phyloP scores from a whole-genome alignment of 129 eudicot species.

The Tagetes patula region DNA sequence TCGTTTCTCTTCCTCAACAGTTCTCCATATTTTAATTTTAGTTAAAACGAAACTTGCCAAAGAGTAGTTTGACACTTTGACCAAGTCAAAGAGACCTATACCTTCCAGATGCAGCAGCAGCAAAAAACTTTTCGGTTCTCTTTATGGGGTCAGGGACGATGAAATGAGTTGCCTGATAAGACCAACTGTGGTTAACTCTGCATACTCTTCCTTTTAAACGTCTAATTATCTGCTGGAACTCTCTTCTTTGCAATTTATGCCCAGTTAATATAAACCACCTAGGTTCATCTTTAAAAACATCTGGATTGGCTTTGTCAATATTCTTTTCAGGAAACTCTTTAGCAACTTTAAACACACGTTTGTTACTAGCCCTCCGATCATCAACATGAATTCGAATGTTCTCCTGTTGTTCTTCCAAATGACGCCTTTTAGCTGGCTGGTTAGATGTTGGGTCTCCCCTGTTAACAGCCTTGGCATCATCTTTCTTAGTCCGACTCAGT shows the following conservation, averaged over 20 bases:
- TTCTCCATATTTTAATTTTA: not conserved
- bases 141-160: slow-evolving; percentile 83
- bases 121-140: slow-evolving; percentile 91
- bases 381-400: slow-evolving; percentile 34
- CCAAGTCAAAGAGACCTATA: slow-evolving; percentile 18
- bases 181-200: slow-evolving; percentile 91
- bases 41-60: not conserved
- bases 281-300: slow-evolving; percentile 38
- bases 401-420: slow-evolving; percentile 60
- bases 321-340: slow-evolving; percentile 21
- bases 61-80: not conserved
- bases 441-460: slow-evolving; percentile 17
- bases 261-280: slow-evolving; percentile 83
- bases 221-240: slow-evolving; percentile 70
- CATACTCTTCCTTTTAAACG: slow-evolving; percentile 74
- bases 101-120: slow-evolving; percentile 99
- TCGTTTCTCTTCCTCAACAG: not conserved
- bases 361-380: slow-evolving; percentile 34
- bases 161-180: slow-evolving; percentile 97
- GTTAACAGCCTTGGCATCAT: slow-evolving; percentile 18
- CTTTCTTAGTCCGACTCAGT: slow-evolving; percentile 26
- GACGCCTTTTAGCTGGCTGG: not conserved
- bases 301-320: not conserved
- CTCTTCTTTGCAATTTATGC: slow-evolving; percentile 78
- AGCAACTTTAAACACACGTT: slow-evolving; percentile 23